Evolutionary conservation across 257 asterid species (phyloP).

Genomic region (Rhazya stricta): DNA sequence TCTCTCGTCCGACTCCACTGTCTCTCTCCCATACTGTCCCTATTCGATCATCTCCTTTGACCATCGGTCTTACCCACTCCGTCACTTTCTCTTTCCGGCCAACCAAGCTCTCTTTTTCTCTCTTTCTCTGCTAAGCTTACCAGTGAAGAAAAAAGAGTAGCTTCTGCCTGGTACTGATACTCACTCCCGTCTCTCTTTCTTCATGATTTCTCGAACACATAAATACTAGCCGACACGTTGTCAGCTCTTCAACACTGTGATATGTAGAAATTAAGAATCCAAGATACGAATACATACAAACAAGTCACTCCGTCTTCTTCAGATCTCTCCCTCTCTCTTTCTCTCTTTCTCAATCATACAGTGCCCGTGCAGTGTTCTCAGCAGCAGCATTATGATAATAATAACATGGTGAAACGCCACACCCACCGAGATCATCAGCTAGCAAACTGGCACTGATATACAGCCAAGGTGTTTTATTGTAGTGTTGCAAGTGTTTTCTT

Average conservation of each 20-base stretch:
- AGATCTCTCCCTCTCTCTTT: constrained; percentile 12
- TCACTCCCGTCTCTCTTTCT: background rate
- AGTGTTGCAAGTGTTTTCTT: background rate
- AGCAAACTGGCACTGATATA: background rate
- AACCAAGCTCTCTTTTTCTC: background rate
- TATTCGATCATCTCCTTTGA: constrained; percentile 20
- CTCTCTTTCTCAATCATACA: background rate
- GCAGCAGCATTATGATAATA: background rate
- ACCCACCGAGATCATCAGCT: background rate
- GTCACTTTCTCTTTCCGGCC: constrained; percentile 15
- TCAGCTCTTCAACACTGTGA: constrained; percentile 11
- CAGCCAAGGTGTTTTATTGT: background rate
- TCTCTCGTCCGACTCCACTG: background rate
- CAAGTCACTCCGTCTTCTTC: background rate
- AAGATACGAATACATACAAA: background rate
- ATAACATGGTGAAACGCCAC: background rate
- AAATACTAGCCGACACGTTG: constrained; percentile 16
- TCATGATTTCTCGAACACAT: constrained; percentile 15
- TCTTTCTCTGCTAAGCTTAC: background rate
- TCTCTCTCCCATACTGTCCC: background rate
- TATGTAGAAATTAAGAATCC: background rate
- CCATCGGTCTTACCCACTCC: constrained; percentile 15
- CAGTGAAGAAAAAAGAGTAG: background rate
- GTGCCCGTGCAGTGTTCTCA: background rate
- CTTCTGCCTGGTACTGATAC: background rate